Percentiles rank a stretch among this genome's conserved stretches.
These are phyloP conservation scores for Hypoxylon sp. DNA, from an alignment of 2,329 filamentous ascomycete genomes.

Conservation along the genomic window DNA sequence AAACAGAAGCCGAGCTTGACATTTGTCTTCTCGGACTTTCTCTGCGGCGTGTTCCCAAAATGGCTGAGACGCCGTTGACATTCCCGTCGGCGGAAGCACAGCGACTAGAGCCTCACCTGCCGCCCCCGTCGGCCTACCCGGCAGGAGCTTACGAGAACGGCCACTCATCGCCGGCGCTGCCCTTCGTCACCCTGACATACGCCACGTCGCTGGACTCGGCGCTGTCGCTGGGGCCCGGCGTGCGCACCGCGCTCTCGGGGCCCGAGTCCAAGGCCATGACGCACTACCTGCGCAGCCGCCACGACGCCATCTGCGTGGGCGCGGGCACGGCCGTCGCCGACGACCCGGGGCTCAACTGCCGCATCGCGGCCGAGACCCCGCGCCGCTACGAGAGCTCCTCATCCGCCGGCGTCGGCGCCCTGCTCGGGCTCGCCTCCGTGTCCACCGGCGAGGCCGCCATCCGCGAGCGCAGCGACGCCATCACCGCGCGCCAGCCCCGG, in stretches of 20 bases:
- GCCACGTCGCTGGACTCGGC: slow-evolving; percentile 88
- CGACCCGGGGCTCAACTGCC: slow-evolving; percentile 85
- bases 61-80: slow-evolving; percentile 41
- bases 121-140: slow-evolving; percentile 24
- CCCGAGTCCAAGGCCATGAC: slow-evolving; percentile 90
- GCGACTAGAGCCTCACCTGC: slow-evolving; percentile 46
- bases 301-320: slow-evolving; percentile 86
- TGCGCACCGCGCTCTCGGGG: slow-evolving; percentile 85
- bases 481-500: slow-evolving; percentile 68
- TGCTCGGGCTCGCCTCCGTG: slow-evolving; percentile 28
- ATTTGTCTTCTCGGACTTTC: not conserved
- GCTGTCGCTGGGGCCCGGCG: slow-evolving; percentile 77
- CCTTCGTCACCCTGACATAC: slow-evolving; percentile 80
- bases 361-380: slow-evolving; percentile 63
- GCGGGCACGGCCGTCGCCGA: slow-evolving; percentile 85
- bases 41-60: slow-evolving; percentile 19
- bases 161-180: slow-evolving; percentile 21
- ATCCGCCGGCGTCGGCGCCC: slow-evolving; percentile 24
- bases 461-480: slow-evolving; percentile 51
- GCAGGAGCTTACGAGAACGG: not conserved
- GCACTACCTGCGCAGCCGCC: slow-evolving; percentile 82
- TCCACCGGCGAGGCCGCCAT: slow-evolving; percentile 19
- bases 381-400: slow-evolving; percentile 11
- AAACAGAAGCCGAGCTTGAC: not conserved
- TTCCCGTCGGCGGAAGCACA: slow-evolving; percentile 41